Percentiles rank a stretch among this genome's conserved stretches.
phyloP scores from a whole-genome alignment of 2,329 filamentous ascomycete genomes.

The Trichoderma polysporum region DNA sequence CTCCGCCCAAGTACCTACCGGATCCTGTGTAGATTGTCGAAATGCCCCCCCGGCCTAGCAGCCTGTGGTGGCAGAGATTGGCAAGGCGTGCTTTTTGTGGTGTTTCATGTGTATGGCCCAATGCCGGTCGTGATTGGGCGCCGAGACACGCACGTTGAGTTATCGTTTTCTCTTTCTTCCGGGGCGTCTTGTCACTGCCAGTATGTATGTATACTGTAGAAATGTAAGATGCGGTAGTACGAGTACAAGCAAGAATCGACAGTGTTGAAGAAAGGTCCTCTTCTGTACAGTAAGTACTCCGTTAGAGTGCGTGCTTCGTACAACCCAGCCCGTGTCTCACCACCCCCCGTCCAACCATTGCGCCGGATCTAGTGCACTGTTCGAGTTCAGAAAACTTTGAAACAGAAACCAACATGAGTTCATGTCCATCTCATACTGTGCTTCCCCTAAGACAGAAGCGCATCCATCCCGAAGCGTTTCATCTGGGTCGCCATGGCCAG shows the following conservation, averaged over 20 bases:
- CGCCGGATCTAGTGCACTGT: conserved; percentile 12
- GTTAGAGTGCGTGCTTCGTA: background rate
- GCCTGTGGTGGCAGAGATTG: no score
- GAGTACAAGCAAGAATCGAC: no score
- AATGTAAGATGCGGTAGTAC: background rate
- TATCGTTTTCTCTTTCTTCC: background rate
- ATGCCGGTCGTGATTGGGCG: background rate
- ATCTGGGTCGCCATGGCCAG: background rate
- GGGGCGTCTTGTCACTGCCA: background rate
- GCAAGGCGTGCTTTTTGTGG: background rate
- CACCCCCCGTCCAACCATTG: background rate
- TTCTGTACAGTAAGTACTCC: background rate
- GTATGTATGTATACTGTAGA: background rate
- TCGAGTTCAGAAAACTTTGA: background rate
- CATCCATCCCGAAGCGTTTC: background rate
- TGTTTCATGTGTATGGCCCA: conserved; percentile 13
- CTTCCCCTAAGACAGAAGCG: background rate
- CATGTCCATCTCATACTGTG: background rate
- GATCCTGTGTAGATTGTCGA: conserved; percentile 7
- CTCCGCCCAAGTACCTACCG: background rate
- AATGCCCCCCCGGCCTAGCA: no score
- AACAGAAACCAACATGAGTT: background rate
- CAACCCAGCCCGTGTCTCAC: background rate
- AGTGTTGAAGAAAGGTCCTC: no score
- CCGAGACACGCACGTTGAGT: background rate